Percentiles rank a stretch among this genome's conserved stretches.
Conservation (phyloP, 2,329 filamentous ascomycete species). For the Stagonosporopsis chrysanthemi region DNA sequence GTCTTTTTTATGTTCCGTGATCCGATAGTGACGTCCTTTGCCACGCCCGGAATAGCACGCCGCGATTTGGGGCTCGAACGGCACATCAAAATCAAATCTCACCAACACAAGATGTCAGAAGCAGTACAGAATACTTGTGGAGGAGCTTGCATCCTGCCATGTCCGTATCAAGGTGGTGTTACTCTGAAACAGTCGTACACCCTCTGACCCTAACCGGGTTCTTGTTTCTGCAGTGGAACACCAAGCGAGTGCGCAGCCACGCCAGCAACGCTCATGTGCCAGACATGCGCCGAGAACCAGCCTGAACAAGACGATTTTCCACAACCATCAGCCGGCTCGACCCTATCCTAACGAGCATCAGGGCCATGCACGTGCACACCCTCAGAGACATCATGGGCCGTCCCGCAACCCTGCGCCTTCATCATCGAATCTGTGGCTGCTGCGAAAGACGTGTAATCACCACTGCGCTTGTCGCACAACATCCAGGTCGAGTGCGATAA, state of each 20-base stretch:
- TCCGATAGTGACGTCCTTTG: constrained; percentile 21
- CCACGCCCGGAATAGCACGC: constrained; percentile 13
- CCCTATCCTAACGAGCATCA: constrained; percentile 3
- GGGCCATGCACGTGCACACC: constrained; percentile 1
- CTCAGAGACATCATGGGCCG: constrained; percentile 4
- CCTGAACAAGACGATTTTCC: constrained; percentile 1
- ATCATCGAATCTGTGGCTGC: neutral
- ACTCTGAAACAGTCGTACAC: constrained; percentile 28
- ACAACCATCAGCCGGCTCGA: constrained; percentile 14
- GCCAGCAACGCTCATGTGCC: constrained; percentile 27
- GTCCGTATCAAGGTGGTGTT: constrained; percentile 7
- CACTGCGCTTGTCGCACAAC: constrained; percentile 3
- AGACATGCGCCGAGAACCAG: constrained; percentile 3
- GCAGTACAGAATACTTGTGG: neutral
- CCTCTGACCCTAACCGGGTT: constrained; percentile 17
- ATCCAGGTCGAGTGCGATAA: neutral
- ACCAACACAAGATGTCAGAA: neutral
- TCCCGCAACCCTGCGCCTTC: constrained; percentile 11
- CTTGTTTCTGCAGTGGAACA: constrained; percentile 19
- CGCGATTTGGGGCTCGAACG: neutral
- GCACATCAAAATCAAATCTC: neutral
- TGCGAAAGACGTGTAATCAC: neutral
- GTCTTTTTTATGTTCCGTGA: constrained; percentile 2
- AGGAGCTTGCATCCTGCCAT: neutral
- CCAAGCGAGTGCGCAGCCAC: constrained; percentile 6